Percentiles rank a stretch among this genome's conserved stretches.
Conservation (phyloP, 2,329 filamentous ascomycete species). For the Westerdykella aurantiaca region DNA sequence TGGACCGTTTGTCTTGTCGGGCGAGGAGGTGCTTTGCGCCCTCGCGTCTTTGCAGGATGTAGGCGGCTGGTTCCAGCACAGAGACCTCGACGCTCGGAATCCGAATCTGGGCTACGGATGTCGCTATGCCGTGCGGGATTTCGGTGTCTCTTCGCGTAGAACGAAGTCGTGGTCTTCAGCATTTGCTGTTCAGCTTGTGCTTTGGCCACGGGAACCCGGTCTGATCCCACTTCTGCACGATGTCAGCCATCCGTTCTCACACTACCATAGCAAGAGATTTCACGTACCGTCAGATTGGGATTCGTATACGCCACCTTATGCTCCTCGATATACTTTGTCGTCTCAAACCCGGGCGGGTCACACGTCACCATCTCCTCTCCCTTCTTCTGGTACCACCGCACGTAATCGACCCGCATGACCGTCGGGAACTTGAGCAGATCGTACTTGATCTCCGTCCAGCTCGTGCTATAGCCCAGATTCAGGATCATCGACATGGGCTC, state of each 20-base stretch:
- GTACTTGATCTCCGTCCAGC: constrained; percentile 47
- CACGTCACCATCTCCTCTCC: constrained; percentile 48
- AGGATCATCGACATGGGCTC: constrained; percentile 52
- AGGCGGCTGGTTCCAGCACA: too few species aligned
- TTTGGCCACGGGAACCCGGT: constrained; percentile 38
- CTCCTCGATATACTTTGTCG: constrained; percentile 47
- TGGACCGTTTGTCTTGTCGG: too few species aligned
- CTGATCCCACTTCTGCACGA: constrained; percentile 26
- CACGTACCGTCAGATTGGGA: constrained; percentile 46
- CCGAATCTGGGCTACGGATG: too few species aligned
- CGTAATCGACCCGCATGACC: constrained; percentile 51
- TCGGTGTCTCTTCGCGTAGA: too few species aligned
- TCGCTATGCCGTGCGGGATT: too few species aligned
- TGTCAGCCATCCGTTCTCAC: not conserved
- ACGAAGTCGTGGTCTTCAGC: constrained; percentile 10
- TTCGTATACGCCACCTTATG: constrained; percentile 47
- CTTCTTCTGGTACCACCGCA: constrained; percentile 50
- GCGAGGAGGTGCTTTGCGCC: too few species aligned
- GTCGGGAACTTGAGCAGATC: constrained; percentile 45
- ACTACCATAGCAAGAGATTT: constrained; percentile 1
- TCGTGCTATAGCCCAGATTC: constrained; percentile 48
- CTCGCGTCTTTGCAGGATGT: too few species aligned
- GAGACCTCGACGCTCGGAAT: too few species aligned
- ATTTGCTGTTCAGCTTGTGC: constrained; percentile 42
- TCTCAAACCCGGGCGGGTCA: constrained; percentile 50